A percentile compares a stretch with the other conserved stretches of the same genome.
Conservation (phyloP, 2,329 filamentous ascomycete species). For the Podosphaera xanthii region DNA sequence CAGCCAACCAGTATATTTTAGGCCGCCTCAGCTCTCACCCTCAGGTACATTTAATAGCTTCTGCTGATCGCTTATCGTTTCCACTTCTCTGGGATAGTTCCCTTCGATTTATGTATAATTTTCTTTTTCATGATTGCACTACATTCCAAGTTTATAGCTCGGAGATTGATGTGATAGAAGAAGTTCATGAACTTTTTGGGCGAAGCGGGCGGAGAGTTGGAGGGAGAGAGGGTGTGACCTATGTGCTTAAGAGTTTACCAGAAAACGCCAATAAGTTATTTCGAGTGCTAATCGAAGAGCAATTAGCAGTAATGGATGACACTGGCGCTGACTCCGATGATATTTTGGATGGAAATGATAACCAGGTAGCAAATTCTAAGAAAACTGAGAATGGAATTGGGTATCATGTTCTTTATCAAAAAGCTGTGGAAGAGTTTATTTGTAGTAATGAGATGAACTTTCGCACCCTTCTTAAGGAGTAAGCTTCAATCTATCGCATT, state of each 20-base stretch:
- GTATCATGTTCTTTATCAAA: conserved; percentile 80
- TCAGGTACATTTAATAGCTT: conserved; percentile 49
- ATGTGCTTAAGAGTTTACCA: conserved; percentile 71
- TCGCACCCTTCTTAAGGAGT: conserved; percentile 82
- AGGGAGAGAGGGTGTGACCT: conserved; percentile 76
- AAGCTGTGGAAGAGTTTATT: conserved; percentile 89
- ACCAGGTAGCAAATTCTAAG: conserved; percentile 10
- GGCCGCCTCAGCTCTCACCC: conserved; percentile 55
- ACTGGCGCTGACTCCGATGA: conserved; percentile 21
- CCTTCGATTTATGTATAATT: conserved; percentile 61
- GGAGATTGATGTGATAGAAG: conserved; percentile 70
- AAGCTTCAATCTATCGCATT: conserved; percentile 15
- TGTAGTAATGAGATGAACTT: conserved; percentile 94
- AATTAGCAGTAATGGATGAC: conserved; percentile 45
- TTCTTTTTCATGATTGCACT: conserved; percentile 83
- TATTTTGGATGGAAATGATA: conserved; percentile 11
- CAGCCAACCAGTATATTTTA: conserved; percentile 46
- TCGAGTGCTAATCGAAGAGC: conserved; percentile 61
- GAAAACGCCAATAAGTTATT: conserved; percentile 84
- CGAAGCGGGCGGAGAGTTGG: conserved; percentile 58
- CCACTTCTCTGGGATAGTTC: conserved; percentile 73
- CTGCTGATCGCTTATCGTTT: conserved; percentile 74
- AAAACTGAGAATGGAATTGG: conserved; percentile 42
- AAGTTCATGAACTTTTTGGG: conserved; percentile 70
- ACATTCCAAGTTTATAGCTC: conserved; percentile 56